A percentile compares a stretch with the other conserved stretches of the same genome.
Conservation (phyloP, 2,329 filamentous ascomycete genomes). For the Beauveria asiatica region DNA sequence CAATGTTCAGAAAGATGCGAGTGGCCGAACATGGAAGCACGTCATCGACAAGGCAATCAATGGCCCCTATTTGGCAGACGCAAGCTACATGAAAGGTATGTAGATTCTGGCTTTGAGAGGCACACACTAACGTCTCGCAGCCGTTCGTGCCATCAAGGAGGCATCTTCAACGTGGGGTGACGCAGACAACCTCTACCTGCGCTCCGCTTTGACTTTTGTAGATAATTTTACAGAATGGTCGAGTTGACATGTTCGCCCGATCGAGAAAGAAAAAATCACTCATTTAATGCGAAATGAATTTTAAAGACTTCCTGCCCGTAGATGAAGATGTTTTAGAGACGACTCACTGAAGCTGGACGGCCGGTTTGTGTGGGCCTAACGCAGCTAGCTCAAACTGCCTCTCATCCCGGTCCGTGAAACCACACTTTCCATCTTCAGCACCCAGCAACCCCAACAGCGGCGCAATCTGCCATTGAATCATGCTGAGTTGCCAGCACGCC, state of each 20-base stretch:
- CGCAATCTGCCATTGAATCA: slow-evolving; percentile 4
- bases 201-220: slow-evolving; percentile 61
- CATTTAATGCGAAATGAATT: not conserved
- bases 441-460: not conserved
- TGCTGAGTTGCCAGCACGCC: slow-evolving; percentile 17
- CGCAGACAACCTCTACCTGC: slow-evolving; percentile 54
- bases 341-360: not conserved
- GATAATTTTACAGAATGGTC: slow-evolving; percentile 66
- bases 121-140: slow-evolving; percentile 28
- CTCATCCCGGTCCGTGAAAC: not conserved
- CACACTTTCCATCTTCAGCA: not conserved
- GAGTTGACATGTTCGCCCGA: slow-evolving; percentile 18
- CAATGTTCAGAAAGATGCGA: slow-evolving; percentile 50
- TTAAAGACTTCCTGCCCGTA: not conserved
- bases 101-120: not conserved
- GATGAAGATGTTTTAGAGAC: not conserved
- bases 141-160: slow-evolving; percentile 65
- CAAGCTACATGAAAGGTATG: slow-evolving; percentile 77
- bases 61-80: slow-evolving; percentile 59
- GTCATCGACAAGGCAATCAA: slow-evolving; percentile 63
- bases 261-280: not conserved
- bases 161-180: slow-evolving; percentile 69
- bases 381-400: not conserved
- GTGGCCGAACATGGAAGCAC: slow-evolving; percentile 66
- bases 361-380: slow-evolving; percentile 1